Base-by-base conservation (phyloP, 805 yeast species). In the Lipomyces japonicus region DNA sequence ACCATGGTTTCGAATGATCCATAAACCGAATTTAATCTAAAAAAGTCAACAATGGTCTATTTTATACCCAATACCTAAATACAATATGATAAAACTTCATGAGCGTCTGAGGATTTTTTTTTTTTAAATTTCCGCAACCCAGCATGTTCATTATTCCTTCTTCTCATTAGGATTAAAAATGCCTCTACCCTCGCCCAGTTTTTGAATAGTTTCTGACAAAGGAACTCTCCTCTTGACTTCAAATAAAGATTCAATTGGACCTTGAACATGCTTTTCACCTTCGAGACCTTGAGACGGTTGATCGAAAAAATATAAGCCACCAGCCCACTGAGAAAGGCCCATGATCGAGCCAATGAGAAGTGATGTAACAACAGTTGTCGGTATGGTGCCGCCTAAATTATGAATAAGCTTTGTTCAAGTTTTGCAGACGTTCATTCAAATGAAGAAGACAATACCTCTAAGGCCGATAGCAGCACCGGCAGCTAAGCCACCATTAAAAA, bases 191-290 rank as follows among this genome's bases (percentile, higher is more conserved):
- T 70, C 73, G 57, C 95, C 95, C 59, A 86, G 73, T 62, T 81
- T 82, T 54, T 79, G 83, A 24, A 84, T 77, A 7, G 95, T 85
- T 69, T 85, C 89, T 19, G 88, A 80, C 58, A 86, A 70, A 16
- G 95, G 95, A 63, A 86, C 78, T 74, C 95, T 82, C 71, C 81
- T 78, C 65, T 80, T 79, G 32, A 82, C 81, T 57, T 86, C 91
- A 89, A 85, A 84, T 34, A 81, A 81, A 63, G 53, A 39, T 34
- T 34, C 31, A 19, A 12, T 28, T 32, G 25, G 42, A 31, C 37
- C 24, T 21, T 28, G 21, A 24, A 12, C n/a, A 38, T 18, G 24
- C 22, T 51, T 50, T 39, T 68, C 68, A 22, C 56, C 63, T 37
- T 61, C 59, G 53, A 64, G n/a, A n/a, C n/a, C n/a, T n/a, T n/a